Evolutionary conservation across 768 basidiomycete species (phyloP).

Genomic region (Agrocybe pediades): DNA sequence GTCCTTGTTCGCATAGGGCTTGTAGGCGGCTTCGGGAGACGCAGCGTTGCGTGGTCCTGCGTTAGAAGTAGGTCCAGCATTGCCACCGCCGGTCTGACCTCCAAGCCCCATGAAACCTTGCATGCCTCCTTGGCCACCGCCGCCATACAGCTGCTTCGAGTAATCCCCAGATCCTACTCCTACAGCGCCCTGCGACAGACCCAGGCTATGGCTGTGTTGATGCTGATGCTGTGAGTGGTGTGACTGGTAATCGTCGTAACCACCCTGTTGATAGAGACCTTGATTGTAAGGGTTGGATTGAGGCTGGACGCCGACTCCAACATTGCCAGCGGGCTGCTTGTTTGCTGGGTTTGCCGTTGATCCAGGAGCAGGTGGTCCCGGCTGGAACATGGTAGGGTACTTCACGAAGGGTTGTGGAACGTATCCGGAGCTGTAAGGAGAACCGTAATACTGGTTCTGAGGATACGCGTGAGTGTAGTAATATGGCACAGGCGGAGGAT

Average conservation of each 20-base stretch:
- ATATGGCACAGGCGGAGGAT: slow-evolving; percentile 61
- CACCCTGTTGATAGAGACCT: slow-evolving; percentile 61
- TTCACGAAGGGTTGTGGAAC: slow-evolving; percentile 76
- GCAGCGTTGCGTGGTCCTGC: slow-evolving; percentile 52
- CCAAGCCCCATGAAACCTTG: slow-evolving; percentile 75
- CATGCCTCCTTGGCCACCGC: slow-evolving; percentile 53
- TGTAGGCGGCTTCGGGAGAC: slow-evolving; percentile 76
- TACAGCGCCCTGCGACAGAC: slow-evolving; percentile 41
- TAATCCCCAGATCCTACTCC: slow-evolving; percentile 40
- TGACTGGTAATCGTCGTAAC: slow-evolving; percentile 50
- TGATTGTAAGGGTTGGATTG: slow-evolving; percentile 64
- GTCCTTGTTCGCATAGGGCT: slow-evolving; percentile 74
- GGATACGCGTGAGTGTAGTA: slow-evolving; percentile 72
- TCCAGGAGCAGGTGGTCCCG: slow-evolving; percentile 68
- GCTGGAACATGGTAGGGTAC: slow-evolving; percentile 77
- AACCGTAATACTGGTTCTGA: slow-evolving; percentile 76
- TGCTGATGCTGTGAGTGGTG: slow-evolving; percentile 52
- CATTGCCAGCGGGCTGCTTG: slow-evolving; percentile 64
- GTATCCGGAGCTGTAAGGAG: slow-evolving; percentile 61
- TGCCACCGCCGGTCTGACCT: slow-evolving; percentile 41
- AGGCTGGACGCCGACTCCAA: slow-evolving; percentile 46
- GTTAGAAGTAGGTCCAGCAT: slow-evolving; percentile 38
- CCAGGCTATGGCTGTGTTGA: slow-evolving; percentile 51
- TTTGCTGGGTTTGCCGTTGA: slow-evolving; percentile 63
- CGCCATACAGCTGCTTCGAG: slow-evolving; percentile 49